Base-by-base conservation (phyloP, 495 filamentous ascomycete species). In the Cercophora samala region DNA sequence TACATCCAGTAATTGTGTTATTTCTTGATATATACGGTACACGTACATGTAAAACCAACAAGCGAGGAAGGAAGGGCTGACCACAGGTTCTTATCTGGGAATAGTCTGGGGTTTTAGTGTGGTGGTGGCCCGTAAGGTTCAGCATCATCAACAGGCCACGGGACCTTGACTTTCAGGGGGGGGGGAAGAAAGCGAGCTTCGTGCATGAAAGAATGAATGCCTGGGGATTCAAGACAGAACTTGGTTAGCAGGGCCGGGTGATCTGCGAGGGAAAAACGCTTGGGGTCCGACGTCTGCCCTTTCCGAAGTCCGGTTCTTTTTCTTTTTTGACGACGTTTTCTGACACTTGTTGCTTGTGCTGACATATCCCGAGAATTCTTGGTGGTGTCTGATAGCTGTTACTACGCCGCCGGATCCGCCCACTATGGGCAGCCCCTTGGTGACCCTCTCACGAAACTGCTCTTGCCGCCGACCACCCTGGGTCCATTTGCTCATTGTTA, bases 381-480 rank as follows among this genome's bases (percentile, higher is more conserved):
- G 22, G 25, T 42, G 52, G 26, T 29, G 26, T 19, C 5, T 56
- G 53, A 56, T 19, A 56, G 52, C 18, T 15, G 53, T 21, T 56
- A 56, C 53, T 56, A 56, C 53, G 53, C 53, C 53, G 53, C 53
- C 22, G 53, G 53, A 18, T 24, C 62, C 56, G 63, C 66, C 68
- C 65, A 42, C 64, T 15, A 23, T 53, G 53, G 62, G 53, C 54
- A 54, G 56, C 61, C 61, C 42, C 66, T 63, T 21, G 32, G 65
- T 66, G 74, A 75, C 76, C 78, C 76, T 78, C 76, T 80, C 76
- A 78, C 68, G 76, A 73, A 65, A 73, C 77, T 78, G 58, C 77
- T 76, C 74, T 81, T 81, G 78, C 77, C 79, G 78, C 78, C 76
- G 67, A 46, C 42, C 54, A 24, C 69, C 69, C 69, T 56, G 15